Conservation (phyloP, 139 green algal species). For the Zygnema cylindricum region DNA sequence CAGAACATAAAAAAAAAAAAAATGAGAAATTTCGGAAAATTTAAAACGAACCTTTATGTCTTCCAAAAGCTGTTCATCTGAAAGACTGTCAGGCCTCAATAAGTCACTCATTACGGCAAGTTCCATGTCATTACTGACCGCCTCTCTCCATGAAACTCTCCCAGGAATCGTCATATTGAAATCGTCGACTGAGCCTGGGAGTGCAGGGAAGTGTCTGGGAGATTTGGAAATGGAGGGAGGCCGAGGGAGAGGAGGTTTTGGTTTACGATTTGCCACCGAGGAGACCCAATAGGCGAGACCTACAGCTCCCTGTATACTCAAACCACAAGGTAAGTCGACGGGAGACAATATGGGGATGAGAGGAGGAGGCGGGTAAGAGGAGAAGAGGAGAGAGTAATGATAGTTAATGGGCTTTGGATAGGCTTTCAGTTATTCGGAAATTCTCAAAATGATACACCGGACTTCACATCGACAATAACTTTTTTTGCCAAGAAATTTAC, state of each 20-base stretch:
- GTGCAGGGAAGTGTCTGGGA: neutral
- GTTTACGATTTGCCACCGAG: conserved; percentile 54
- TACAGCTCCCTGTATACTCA: conserved; percentile 45
- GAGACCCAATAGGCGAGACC: conserved; percentile 58
- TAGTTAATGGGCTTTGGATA: too few species aligned
- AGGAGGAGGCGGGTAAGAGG: too few species aligned
- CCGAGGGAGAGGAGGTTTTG: neutral
- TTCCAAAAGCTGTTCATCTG: conserved; percentile 48
- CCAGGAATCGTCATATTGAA: neutral
- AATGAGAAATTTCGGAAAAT: too few species aligned
- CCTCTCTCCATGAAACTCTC: neutral
- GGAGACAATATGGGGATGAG: too few species aligned
- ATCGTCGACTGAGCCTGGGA: neutral
- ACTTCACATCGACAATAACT: too few species aligned
- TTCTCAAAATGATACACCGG: too few species aligned
- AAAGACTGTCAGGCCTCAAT: neutral
- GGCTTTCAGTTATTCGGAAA: too few species aligned
- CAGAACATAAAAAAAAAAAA: too few species aligned
- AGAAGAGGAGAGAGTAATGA: too few species aligned
- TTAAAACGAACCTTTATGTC: conserved; percentile 38
- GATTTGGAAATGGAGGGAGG: neutral
- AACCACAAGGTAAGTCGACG: too few species aligned
- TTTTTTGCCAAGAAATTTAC: too few species aligned
- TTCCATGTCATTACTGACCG: neutral
- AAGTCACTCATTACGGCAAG: neutral